Evolutionary conservation across 2,329 filamentous ascomycete genomes (phyloP), one percentile per base, ranked within the genome.

Genomic region (Fusarium liriodendri): DNA sequence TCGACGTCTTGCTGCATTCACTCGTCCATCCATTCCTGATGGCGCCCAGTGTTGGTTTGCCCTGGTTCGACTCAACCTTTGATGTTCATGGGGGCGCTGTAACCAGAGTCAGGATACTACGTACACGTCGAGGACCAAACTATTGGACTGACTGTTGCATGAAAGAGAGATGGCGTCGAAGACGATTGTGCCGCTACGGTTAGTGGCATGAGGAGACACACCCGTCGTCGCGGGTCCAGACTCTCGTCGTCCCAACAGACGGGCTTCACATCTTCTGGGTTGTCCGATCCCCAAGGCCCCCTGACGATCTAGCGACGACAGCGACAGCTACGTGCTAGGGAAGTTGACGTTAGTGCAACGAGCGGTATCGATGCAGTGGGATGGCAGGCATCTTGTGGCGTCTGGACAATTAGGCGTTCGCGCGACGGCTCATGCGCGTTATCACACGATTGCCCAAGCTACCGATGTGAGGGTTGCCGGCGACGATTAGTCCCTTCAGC

Each of bases 181-280:
- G 55, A 59, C 60, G 64, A 42, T 47, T 64, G 67, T 65, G 61
- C 68, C 64, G 47, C 27, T 52, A 67, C 65, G 35, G 25, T 63
- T 73, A 73, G 72, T 73, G 69, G 38, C 27, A 73, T 74, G 63
- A 61, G 68, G 69, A 72, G 66, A 72, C 59, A 75, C 37, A 75
- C 29, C 72, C 60, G 42, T 74, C 69, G 55, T 69, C 50, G 55
- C 55, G 64, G 60, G 72, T 73, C 72, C 64, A 74, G 72, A 74
- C 72, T 74, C 47, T 57, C 18, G 45, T 54, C 50, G 45, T 54
- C 50, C 29, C 18, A 29, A 32, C 50, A 29, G 47, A 52, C 27
- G 16, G 45, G 25, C 60, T 45, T 47, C 58, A 50, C 45, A 16
- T 22, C 20, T 50, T 20, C 29, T 57, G 27, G 67, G 45, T 47